Evolutionary conservation across 192 early-diverging fungal species (phyloP).

Genomic region (Backusella tarrabulga): DNA sequence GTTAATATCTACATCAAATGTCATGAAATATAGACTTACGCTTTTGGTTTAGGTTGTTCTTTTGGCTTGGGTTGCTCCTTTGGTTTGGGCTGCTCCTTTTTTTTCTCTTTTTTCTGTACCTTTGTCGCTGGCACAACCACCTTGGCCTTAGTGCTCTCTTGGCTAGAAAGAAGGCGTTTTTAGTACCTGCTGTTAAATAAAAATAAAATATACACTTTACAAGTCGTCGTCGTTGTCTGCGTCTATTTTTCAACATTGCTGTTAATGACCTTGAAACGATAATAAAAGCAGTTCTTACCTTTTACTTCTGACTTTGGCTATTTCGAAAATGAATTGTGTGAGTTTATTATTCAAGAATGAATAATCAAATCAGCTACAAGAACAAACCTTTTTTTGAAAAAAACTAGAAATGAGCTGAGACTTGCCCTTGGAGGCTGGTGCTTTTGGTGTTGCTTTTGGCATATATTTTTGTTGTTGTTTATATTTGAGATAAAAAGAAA

Average conservation of each 20-base stretch:
- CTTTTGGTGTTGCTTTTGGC: neutral
- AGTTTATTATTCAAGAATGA: neutral
- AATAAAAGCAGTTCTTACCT: no score
- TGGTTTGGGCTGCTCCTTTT: neutral
- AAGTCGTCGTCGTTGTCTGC: neutral
- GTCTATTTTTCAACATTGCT: neutral
- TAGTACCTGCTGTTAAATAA: neutral
- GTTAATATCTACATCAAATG: neutral
- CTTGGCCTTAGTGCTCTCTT: neutral
- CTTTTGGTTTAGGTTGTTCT: neutral
- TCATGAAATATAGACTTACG: neutral
- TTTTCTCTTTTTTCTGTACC: neutral
- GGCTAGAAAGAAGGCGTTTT: neutral
- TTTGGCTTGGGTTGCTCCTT: neutral
- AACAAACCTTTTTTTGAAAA: neutral
- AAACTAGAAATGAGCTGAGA: neutral
- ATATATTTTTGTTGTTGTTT: neutral
- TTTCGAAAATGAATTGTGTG: neutral
- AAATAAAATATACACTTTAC: neutral
- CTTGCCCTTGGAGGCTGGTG: neutral
- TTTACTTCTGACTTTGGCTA: neutral
- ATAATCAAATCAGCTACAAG: neutral
- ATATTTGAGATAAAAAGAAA: neutral
- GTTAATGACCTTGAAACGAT: no score
- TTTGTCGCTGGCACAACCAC: neutral